phyloP scores from a whole-genome alignment of 73 alveolate genomes.

The Durusdinium trenchii region DNA sequence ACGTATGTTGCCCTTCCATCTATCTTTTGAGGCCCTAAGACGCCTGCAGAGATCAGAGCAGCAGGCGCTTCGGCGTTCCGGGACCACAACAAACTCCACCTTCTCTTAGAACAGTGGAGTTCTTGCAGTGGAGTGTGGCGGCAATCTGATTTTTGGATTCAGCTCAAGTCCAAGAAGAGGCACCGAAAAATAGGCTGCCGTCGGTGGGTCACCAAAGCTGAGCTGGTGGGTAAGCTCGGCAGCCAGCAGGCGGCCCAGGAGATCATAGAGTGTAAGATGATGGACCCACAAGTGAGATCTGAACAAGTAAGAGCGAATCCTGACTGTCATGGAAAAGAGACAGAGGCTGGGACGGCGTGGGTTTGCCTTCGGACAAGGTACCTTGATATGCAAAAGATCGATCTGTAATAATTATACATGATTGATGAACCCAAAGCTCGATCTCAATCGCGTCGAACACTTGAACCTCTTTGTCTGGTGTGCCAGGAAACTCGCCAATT shows the following conservation, averaged over 20 bases:
- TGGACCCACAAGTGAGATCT: neutral
- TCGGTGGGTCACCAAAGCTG: neutral
- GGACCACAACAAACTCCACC: neutral
- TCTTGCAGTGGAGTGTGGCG: neutral
- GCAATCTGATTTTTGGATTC: neutral
- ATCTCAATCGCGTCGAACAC: no score
- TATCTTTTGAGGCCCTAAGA: slow-evolving; percentile 16
- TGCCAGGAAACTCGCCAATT: slow-evolving; percentile 16
- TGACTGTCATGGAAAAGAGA: neutral
- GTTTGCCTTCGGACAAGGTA: no score
- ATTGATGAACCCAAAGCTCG: no score
- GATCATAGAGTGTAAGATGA: neutral
- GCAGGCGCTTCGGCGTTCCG: neutral
- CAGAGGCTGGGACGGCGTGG: slow-evolving; percentile 6
- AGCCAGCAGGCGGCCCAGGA: neutral
- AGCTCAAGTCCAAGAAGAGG: neutral
- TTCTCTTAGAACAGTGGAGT: neutral
- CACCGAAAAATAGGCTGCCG: neutral
- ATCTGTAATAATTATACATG: no score
- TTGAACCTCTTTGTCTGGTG: neutral
- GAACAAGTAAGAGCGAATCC: neutral
- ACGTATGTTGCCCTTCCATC: no score
- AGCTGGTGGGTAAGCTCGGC: neutral
- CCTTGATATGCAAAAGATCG: no score
- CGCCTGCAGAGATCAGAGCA: neutral